phyloP scores from a whole-genome alignment of 2,329 filamentous ascomycete genomes.

The Metarhizium robertsii region DNA sequence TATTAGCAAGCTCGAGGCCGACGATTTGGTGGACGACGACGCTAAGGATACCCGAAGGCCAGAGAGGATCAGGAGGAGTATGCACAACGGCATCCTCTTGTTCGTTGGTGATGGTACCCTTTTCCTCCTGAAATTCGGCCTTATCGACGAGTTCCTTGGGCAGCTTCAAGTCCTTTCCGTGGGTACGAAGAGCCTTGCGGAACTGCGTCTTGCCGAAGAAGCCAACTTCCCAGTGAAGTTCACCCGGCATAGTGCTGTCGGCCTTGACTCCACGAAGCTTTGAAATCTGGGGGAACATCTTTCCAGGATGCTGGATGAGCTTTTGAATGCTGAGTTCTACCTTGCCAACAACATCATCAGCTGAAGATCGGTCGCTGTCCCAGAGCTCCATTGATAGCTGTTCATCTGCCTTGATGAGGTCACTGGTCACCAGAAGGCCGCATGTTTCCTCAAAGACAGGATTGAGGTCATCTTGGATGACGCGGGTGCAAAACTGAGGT shows the following conservation, averaged over 20 bases:
- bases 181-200: constrained; percentile 72
- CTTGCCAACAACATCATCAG: constrained; percentile 92
- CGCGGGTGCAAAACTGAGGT: constrained; percentile 93
- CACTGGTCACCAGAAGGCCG: constrained; percentile 76
- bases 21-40: constrained; percentile 91
- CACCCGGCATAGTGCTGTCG: constrained; percentile 81
- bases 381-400: constrained; percentile 89
- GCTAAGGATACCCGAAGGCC: constrained; percentile 84
- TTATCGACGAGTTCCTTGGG: constrained; percentile 65
- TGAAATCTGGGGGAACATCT: constrained; percentile 85
- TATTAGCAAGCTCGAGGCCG: constrained; percentile 83
- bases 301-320: constrained; percentile 83
- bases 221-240: constrained; percentile 92
- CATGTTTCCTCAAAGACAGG: constrained; percentile 86
- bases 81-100: constrained; percentile 79
- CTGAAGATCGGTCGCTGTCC: constrained; percentile 88
- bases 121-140: constrained; percentile 73
- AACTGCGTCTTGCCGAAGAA: constrained; percentile 91
- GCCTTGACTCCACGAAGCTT: constrained; percentile 75
- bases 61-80: constrained; percentile 91
- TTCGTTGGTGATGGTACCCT: constrained; percentile 59
- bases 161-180: constrained; percentile 73
- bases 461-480: constrained; percentile 90
- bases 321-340: constrained; percentile 90
- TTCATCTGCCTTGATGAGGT: constrained; percentile 88